These are phyloP conservation scores for Pseudogymnoascus verrucosus DNA, from an alignment of 2,329 filamentous ascomycete species.

Conservation along the genomic window DNA sequence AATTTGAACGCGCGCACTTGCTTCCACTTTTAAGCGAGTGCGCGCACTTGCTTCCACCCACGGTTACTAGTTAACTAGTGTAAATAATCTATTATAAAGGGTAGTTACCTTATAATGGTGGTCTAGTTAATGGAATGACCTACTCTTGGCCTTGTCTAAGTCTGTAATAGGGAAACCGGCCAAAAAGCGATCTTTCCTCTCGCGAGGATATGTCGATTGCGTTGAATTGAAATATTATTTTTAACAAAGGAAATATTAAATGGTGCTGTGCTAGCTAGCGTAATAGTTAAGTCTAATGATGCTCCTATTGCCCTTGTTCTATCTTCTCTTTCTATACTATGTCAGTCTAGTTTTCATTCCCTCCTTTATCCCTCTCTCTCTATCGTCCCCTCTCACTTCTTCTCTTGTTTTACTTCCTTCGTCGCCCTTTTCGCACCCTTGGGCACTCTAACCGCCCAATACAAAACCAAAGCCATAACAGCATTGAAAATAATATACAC, in stretches of 20 bases:
- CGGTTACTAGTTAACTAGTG: too few relatives aligned
- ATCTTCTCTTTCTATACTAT: neutral
- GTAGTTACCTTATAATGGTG: too few relatives aligned
- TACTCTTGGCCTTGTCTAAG: too few relatives aligned
- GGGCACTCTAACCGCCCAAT: slow-evolving; percentile 41
- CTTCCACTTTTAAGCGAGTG: too few relatives aligned
- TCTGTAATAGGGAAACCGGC: too few relatives aligned
- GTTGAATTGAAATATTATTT: neutral
- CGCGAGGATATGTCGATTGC: neutral
- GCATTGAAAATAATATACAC: slow-evolving; percentile 49
- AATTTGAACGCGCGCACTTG: too few relatives aligned
- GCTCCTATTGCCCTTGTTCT: neutral
- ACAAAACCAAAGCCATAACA: slow-evolving; percentile 41
- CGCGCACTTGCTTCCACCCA: too few relatives aligned
- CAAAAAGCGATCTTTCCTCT: neutral
- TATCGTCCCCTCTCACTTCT: neutral
- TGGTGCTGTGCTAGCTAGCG: neutral
- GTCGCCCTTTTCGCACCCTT: slow-evolving; percentile 12
- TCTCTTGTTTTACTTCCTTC: neutral
- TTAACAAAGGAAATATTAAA: neutral
- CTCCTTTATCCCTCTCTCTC: neutral
- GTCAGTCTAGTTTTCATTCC: neutral
- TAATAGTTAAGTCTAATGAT: neutral
- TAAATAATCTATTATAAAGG: too few relatives aligned
- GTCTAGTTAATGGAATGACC: too few relatives aligned